Percentiles rank a stretch among this genome's conserved stretches.
Evolutionary conservation across 306 rosid species (phyloP).

Genomic region (Dalbergia cultrata): DNA sequence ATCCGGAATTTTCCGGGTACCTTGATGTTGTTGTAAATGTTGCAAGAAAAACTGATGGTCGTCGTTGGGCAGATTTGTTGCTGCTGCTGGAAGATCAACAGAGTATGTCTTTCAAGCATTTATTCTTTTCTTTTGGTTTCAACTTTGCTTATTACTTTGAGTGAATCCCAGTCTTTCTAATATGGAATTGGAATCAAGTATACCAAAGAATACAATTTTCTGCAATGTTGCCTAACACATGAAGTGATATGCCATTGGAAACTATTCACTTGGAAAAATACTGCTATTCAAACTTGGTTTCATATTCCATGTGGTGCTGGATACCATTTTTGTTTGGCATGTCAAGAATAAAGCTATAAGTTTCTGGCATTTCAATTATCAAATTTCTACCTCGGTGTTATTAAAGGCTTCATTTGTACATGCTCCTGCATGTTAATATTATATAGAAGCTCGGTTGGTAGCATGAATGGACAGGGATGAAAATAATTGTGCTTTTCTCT

Average conservation of each 20-base stretch:
- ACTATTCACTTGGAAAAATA: background rate
- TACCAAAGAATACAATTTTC: background rate
- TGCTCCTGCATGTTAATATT: conserved; percentile 10
- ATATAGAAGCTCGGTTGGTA: conserved; percentile 3
- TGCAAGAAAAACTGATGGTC: conserved; percentile 98
- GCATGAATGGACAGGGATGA: conserved; percentile 16
- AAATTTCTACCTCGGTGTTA: background rate
- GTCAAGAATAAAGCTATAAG: background rate
- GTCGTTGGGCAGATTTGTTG: conserved; percentile 98
- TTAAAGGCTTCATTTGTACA: conserved; percentile 12
- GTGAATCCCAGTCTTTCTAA: conserved; percentile 3
- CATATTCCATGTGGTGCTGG: conserved; percentile 11
- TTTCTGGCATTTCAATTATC: conserved; percentile 11
- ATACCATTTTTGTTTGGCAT: conserved; percentile 6
- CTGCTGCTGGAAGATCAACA: conserved; percentile 98
- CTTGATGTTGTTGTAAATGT: conserved; percentile 97
- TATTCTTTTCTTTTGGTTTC: conserved; percentile 39
- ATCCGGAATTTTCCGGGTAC: no score
- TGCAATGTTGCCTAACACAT: background rate
- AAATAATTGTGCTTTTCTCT: background rate
- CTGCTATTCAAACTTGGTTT: conserved; percentile 3
- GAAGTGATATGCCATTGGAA: conserved; percentile 13
- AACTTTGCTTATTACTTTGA: no score
- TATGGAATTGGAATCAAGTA: background rate
- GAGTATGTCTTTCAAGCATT: conserved; percentile 67